A percentile compares a stretch with the other conserved stretches of the same genome.
Conservation (phyloP, 2,329 filamentous ascomycete genomes). For the Bertia moriformis region DNA sequence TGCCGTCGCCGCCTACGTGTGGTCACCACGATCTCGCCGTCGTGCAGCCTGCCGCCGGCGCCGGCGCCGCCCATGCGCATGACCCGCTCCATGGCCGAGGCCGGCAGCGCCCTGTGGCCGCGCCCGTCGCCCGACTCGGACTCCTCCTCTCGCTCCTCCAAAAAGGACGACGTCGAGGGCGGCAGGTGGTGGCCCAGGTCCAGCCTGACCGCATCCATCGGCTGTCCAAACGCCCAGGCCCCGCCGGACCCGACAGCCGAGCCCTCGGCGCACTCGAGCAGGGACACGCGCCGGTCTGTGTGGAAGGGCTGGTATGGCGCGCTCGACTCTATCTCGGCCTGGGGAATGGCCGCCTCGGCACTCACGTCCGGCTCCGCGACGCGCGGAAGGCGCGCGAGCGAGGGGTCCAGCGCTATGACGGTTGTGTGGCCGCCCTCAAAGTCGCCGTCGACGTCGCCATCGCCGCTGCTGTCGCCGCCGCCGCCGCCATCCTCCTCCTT, state of each 20-base stretch:
- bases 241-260: slow-evolving; percentile 10
- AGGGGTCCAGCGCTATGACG: slow-evolving; percentile 6
- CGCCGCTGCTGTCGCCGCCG: slow-evolving; percentile 24
- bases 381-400: slow-evolving; percentile 9
- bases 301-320: slow-evolving; percentile 94
- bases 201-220: slow-evolving; percentile 32
- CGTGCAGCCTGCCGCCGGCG: slow-evolving; percentile 36
- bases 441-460: neutral
- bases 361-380: no score
- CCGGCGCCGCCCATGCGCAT: slow-evolving; percentile 36
- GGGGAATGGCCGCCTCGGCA: slow-evolving; percentile 51
- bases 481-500: slow-evolving; percentile 36
- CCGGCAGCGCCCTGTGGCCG: slow-evolving; percentile 42
- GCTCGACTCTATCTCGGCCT: slow-evolving; percentile 87
- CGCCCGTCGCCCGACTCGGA: slow-evolving; percentile 21
- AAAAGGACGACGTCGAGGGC: slow-evolving; percentile 6
- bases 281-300: slow-evolving; percentile 69
- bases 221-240: slow-evolving; percentile 46
- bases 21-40: slow-evolving; percentile 70
- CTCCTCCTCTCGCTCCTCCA: slow-evolving; percentile 32
- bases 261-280: slow-evolving; percentile 45
- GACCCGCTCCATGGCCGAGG: slow-evolving; percentile 49
- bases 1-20: slow-evolving; percentile 50
- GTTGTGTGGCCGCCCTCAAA: slow-evolving; percentile 4
- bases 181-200: slow-evolving; percentile 28